phyloP scores from a whole-genome alignment of 169 alveolate species.

The Cryptosporidium viatorum region DNA sequence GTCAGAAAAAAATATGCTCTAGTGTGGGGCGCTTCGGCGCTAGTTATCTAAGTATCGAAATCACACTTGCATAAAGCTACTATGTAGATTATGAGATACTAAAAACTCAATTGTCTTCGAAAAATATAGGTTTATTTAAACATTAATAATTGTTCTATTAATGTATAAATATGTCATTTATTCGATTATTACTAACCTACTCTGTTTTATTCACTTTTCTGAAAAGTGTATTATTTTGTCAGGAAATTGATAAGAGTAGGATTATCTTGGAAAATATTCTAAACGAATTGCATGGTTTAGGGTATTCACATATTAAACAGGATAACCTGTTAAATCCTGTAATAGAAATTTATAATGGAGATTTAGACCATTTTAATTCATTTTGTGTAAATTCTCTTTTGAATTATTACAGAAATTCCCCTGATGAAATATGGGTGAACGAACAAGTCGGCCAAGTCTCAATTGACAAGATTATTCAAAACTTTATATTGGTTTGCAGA shows the following conservation, averaged over 20 bases:
- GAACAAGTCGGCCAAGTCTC: conserved; percentile 17
- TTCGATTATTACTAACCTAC: background rate
- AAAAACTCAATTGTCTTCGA: background rate
- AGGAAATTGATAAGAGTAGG: conserved; percentile 35
- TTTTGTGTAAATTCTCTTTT: conserved; percentile 58
- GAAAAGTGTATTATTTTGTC: conserved; percentile 3
- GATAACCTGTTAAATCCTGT: conserved; percentile 13
- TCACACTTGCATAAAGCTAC: conserved; percentile 8
- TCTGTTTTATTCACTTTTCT: background rate
- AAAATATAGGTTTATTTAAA: conserved; percentile 3
- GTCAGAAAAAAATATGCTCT: background rate
- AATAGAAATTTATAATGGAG: conserved; percentile 21
- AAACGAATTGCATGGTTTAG: conserved; percentile 32
- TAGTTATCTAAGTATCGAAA: conserved; percentile 44
- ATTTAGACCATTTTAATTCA: conserved; percentile 47
- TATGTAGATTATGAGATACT: conserved; percentile 14
- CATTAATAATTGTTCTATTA: conserved; percentile 50
- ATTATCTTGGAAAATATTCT: background rate
- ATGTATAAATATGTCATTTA: conserved; percentile 36
- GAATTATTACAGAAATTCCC: conserved; percentile 25
- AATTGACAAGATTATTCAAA: conserved; percentile 15
- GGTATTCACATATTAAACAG: conserved; percentile 46
- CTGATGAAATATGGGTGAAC: conserved; percentile 50
- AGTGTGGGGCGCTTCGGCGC: conserved; percentile 48
- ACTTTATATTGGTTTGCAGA: conserved; percentile 51